These are phyloP conservation scores for Mycena capillaripes DNA, from an alignment of 768 basidiomycete genomes.

Conservation along the genomic window DNA sequence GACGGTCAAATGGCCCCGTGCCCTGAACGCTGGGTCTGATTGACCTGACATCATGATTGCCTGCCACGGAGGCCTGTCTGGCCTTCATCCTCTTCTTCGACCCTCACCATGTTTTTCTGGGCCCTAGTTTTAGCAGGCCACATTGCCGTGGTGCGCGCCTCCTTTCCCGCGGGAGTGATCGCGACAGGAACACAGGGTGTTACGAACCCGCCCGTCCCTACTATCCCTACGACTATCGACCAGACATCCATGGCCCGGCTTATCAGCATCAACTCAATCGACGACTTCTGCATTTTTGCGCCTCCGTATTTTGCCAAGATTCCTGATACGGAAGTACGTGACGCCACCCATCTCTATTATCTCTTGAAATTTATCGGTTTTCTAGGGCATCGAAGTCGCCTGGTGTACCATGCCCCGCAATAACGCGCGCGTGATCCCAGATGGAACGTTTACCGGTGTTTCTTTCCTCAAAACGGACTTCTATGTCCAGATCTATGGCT, in stretches of 20 bases:
- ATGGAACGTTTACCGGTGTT: constrained; percentile 6
- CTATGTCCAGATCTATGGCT: constrained; percentile 59
- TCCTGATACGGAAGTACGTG: constrained; percentile 14
- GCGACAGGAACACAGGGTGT: constrained; percentile 19
- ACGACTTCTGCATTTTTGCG: constrained; percentile 28
- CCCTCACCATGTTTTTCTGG: not conserved
- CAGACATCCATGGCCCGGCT: constrained; percentile 20
- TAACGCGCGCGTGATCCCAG: constrained; percentile 25
- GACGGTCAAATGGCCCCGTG: not conserved
- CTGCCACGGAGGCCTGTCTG: not conserved
- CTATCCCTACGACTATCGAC: constrained; percentile 13
- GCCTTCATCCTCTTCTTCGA: not conserved
- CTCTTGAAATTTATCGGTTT: not conserved
- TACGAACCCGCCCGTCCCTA: constrained; percentile 21
- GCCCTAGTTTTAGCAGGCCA: not conserved
- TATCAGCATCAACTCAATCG: constrained; percentile 21
- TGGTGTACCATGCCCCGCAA: constrained; percentile 26
- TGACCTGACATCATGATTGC: not conserved
- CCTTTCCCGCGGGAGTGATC: constrained; percentile 13
- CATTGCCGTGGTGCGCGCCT: not conserved
- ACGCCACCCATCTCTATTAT: not conserved
- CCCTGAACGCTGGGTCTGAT: not conserved
- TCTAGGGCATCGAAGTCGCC: constrained; percentile 20
- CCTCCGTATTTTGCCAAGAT: constrained; percentile 13
- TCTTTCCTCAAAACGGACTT: constrained; percentile 41